Base-by-base conservation (phyloP, 2,329 filamentous ascomycete species). In the Sporothrix brunneoviolacea region DNA sequence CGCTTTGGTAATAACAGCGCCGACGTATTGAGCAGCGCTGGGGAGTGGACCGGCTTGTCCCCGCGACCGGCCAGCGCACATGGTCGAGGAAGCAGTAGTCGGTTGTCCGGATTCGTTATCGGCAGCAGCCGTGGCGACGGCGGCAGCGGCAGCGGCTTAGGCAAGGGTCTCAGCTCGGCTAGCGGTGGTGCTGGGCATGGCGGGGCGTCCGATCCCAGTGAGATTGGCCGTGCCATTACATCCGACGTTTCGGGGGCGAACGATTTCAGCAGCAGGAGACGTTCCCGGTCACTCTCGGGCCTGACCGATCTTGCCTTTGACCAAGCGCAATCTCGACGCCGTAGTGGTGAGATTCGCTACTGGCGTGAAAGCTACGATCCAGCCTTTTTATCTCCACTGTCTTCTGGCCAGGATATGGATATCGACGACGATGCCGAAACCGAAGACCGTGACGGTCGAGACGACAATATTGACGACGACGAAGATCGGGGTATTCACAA, bases 261-360 rank as follows among this genome's bases (percentile, higher is more conserved):
- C 54, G 27, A 67, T 2, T 36, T 66, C 30, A 70, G 66, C 4
- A 61, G 70, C 24, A 74, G 76, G 40, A 72, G 81, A 38, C 74
- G 80, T 40, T 84, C 80, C 2, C 70, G 79, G 43, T 83, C 80
- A 55, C 62, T 84, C 10, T 80, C 79, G 0, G 76, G 78, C 9
- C 65, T 83, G 18, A 67, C 71, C 5, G 68, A 71, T 27, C 56
- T 71, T 18, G 64, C 66, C 3, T 62, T 64, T 4, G 59, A 58
- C 16, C 63, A 65, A 19, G 57, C 55, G 2, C 64, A 65, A 36
- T 52, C 63, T 4, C 72, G 79, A 38, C 73, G 79, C 32, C 74
- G 80, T 27, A 83, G 79, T 59, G 79, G 81, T 50, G 81, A 84
- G 61, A 82, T 83, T 35, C 74, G 77, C 12, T 80, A 79, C 58